Conservation (phyloP, 1,284 basidiomycete species). For the Irpex rosettiformis region DNA sequence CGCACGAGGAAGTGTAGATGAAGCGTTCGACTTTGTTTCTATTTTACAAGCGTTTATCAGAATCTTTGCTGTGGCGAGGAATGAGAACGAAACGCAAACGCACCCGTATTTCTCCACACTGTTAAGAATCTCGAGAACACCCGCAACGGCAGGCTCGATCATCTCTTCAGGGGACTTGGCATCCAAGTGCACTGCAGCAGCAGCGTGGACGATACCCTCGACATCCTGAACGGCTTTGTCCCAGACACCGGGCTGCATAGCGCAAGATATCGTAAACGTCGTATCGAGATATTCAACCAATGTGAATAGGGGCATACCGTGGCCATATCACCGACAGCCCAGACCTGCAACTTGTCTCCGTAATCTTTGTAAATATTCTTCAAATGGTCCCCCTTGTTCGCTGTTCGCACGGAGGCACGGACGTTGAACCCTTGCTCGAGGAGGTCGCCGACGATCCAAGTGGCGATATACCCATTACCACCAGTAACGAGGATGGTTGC, state of each 20-base stretch:
- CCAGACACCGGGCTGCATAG: constrained; percentile 30
- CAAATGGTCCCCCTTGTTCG: constrained; percentile 48
- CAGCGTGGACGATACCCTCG: constrained; percentile 42
- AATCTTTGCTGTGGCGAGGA: neutral
- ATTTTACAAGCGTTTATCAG: constrained; percentile 12
- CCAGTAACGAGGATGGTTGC: constrained; percentile 34
- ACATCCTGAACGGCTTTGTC: constrained; percentile 40
- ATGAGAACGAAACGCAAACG: neutral
- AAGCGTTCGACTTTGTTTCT: constrained; percentile 50
- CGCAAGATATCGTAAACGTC: neutral
- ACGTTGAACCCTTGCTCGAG: constrained; percentile 45
- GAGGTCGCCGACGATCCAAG: constrained; percentile 37
- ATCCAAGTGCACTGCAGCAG: constrained; percentile 39
- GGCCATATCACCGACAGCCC: constrained; percentile 54
- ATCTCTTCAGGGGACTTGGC: constrained; percentile 33
- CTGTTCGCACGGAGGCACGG: constrained; percentile 53
- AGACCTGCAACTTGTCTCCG: constrained; percentile 45
- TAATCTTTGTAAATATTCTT: constrained; percentile 41
- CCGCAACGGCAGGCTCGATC: constrained; percentile 29
- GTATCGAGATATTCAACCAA: neutral
- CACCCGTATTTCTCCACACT: constrained; percentile 26
- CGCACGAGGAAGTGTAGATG: constrained; percentile 61
- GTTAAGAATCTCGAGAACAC: constrained; percentile 26
- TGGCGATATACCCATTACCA: constrained; percentile 39
- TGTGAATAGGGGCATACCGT: constrained; percentile 30